phyloP scores from a whole-genome alignment of 139 green algal species.

The Tetratostichococcus sp. region DNA sequence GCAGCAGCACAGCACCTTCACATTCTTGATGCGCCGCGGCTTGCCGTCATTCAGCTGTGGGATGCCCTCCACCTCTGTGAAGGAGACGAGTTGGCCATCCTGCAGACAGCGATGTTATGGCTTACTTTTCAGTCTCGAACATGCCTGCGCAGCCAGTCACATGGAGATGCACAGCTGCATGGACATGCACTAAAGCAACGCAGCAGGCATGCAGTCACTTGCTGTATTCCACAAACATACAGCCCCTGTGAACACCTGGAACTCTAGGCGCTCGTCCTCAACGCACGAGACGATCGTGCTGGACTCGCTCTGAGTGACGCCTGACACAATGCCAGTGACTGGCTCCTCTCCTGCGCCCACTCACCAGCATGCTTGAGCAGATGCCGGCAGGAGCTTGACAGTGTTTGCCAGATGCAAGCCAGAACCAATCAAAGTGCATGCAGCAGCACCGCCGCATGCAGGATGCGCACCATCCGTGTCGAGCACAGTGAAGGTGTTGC shows the following conservation, averaged over 20 bases:
- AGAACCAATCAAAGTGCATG: too few relatives aligned
- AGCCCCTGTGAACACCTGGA: conserved; percentile 57
- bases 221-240: neutral
- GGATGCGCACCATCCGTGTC: conserved; percentile 79
- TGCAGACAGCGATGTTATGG: conserved; percentile 19
- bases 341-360: conserved; percentile 82
- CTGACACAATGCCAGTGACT: conserved; percentile 88
- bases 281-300: conserved; percentile 88
- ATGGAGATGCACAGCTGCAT: neutral
- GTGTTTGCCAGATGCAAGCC: too few relatives aligned
- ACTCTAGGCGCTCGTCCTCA: conserved; percentile 97
- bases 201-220: too few relatives aligned
- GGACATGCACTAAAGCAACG: too few relatives aligned
- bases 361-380: too few relatives aligned
- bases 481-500: conserved; percentile 74
- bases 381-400: too few relatives aligned
- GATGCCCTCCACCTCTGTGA: conserved; percentile 91
- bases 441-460: too few relatives aligned
- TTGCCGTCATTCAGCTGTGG: conserved; percentile 72
- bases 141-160: neutral
- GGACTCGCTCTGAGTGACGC: conserved; percentile 60
- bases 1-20: conserved; percentile 54
- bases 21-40: conserved; percentile 75
- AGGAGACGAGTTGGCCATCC: conserved; percentile 79
- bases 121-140: neutral